Evolutionary conservation across 768 basidiomycete species (phyloP).

Genomic region (Trametes sanguinea): DNA sequence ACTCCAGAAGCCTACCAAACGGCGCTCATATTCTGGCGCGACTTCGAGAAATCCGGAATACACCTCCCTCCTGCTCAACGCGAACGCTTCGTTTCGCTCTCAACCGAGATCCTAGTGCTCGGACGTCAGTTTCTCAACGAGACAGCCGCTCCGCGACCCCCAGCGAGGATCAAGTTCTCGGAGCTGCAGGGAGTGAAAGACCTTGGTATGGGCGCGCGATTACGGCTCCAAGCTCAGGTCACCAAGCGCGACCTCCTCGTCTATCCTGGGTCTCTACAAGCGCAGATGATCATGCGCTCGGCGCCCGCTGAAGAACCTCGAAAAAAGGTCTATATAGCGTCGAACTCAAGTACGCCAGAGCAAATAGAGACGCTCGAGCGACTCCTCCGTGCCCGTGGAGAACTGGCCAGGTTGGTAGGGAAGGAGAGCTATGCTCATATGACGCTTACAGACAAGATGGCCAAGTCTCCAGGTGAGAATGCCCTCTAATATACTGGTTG

Average conservation of each 20-base stretch:
- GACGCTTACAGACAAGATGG: conserved; percentile 94
- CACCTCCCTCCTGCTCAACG: conserved; percentile 79
- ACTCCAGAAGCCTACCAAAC: conserved; percentile 80
- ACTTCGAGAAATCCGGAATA: conserved; percentile 97
- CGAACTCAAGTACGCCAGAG: conserved; percentile 71
- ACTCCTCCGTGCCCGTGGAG: conserved; percentile 73
- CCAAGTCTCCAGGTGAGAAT: conserved; percentile 92
- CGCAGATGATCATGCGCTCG: conserved; percentile 90
- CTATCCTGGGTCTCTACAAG: conserved; percentile 86
- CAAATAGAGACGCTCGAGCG: conserved; percentile 78
- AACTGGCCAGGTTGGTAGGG: conserved; percentile 84
- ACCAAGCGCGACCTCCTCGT: conserved; percentile 76
- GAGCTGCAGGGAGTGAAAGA: conserved; percentile 77
- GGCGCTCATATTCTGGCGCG: conserved; percentile 91
- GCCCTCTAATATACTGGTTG: too few species aligned
- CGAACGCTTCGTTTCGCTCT: conserved; percentile 82
- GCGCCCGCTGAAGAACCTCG: conserved; percentile 85
- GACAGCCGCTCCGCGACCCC: conserved; percentile 60
- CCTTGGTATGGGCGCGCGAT: conserved; percentile 70
- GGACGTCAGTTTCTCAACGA: conserved; percentile 85
- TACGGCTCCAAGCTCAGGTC: conserved; percentile 74
- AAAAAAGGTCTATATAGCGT: conserved; percentile 77
- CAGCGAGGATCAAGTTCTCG: conserved; percentile 65
- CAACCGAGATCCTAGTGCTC: conserved; percentile 84
- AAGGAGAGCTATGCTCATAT: conserved; percentile 85